Base-by-base conservation (phyloP, 805 yeast genomes). In the Saturnispora dispora region DNA sequence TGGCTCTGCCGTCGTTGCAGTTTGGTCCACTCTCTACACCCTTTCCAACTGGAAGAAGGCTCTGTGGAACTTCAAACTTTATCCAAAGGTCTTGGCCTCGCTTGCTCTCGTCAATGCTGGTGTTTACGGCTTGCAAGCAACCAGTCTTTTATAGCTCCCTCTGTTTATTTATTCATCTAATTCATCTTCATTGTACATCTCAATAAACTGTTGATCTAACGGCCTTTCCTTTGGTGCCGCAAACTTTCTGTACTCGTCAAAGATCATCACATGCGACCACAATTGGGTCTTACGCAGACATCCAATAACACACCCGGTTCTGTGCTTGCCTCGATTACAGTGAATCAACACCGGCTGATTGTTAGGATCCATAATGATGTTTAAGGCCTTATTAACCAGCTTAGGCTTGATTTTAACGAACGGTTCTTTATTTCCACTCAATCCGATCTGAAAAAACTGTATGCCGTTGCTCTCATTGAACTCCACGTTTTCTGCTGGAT, bases 251-350 rank as follows among this genome's bases (percentile, higher is more conserved):
- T 93, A 93, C 64, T 93, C 99, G 61, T 93, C 98, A 62, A 93
- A 89, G 18, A 91, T 93, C 81, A 91, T 86, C 2, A 96, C 84
- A 56, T 89, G 68, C 2, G 95, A 83, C 99, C 99, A 93, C 54
- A 83, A 81, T 63, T 91, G 98, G 49, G 90, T 69, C 59, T 93
- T 74, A 54, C 99, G 71, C 33, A 93, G 74, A 62, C 96, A 91
- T 2, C 99, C 99, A 30, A 93, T 90, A 15, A 93, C 73, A 66
- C 98, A 93, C 0, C 99, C 99, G 0, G 99, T 93, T 58, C 99
- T 75, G 66, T 93, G 99, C 65, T 91, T 93, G 10, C 99, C 99
- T 53, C 96, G 72, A 68, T 93, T 93, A 69, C 99, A 93, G 66
- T 93, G 99, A 43, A 93, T 87, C 56, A 93, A 71, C 11, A 93